Evolutionary conservation across 73 alveolate genomes (phyloP).

Genomic region (Tetrahymena thermophila): DNA sequence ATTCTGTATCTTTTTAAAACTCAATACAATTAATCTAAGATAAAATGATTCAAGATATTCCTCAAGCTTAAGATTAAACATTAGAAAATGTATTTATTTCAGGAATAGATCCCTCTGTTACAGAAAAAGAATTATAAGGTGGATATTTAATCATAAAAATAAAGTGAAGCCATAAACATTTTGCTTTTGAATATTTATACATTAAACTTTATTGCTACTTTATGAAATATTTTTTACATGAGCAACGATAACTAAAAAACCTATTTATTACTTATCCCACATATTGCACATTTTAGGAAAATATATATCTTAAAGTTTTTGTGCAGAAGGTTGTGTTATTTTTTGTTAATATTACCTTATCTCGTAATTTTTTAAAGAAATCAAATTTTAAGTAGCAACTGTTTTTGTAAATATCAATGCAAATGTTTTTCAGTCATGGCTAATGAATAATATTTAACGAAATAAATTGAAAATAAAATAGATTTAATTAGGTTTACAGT

Average conservation of each 20-base stretch:
- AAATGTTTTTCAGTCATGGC: not conserved
- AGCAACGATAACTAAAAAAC: not conserved
- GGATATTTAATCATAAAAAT: not conserved
- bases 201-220: not conserved
- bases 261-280: not conserved
- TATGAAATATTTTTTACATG: no score
- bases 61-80: not conserved
- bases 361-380: not conserved
- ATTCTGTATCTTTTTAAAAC: not conserved
- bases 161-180: not conserved
- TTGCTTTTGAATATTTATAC: not conserved
- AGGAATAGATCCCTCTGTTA: not conserved
- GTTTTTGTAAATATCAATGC: not conserved
- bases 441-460: no score
- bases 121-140: not conserved
- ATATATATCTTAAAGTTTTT: no score
- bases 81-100: not conserved
- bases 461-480: not conserved
- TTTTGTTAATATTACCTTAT: not conserved
- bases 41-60: not conserved
- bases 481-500: slow-evolving; percentile 1
- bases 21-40: not conserved
- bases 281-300: not conserved
- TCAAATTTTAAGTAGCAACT: not conserved
- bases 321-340: not conserved